Conservation (phyloP, 768 basidiomycete genomes). For the Dioszegia hungarica region DNA sequence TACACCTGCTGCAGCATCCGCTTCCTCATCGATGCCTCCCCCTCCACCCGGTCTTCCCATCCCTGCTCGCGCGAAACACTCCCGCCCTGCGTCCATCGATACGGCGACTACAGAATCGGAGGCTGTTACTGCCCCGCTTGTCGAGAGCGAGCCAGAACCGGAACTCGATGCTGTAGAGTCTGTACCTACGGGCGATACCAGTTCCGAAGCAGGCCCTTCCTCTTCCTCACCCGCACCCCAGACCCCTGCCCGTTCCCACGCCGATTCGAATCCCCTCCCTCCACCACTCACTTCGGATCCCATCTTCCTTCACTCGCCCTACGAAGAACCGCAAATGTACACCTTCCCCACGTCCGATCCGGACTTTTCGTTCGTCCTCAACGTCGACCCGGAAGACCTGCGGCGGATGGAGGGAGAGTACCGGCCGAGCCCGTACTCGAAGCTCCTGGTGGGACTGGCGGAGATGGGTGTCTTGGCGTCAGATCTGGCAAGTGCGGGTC, state of each 20-base stretch:
- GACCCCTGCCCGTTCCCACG: slow-evolving; percentile 20
- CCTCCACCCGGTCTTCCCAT: not conserved
- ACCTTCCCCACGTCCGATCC: slow-evolving; percentile 34
- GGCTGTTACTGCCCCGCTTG: not conserved
- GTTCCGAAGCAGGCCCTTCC: slow-evolving; percentile 34
- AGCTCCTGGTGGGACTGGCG: slow-evolving; percentile 32
- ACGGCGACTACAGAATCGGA: not conserved
- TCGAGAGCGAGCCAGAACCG: not conserved
- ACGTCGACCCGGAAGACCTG: slow-evolving; percentile 18
- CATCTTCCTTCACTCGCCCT: slow-evolving; percentile 36
- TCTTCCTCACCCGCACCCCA: slow-evolving; percentile 36
- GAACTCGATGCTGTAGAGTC: slow-evolving; percentile 1
- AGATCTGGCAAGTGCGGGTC: slow-evolving; percentile 9
- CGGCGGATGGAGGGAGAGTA: slow-evolving; percentile 16
- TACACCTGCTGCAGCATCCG: not conserved
- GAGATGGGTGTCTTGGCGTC: slow-evolving; percentile 34
- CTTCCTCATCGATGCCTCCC: not conserved
- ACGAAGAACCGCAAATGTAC: slow-evolving; percentile 31
- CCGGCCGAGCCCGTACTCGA: slow-evolving; percentile 31
- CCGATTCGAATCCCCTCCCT: slow-evolving; percentile 11
- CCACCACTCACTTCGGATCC: slow-evolving; percentile 32
- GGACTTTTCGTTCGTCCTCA: slow-evolving; percentile 30
- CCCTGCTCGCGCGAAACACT: not conserved
- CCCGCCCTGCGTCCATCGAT: not conserved
- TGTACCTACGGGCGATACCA: slow-evolving; percentile 4